Evolutionary conservation across 495 filamentous ascomycete species (phyloP).

Genomic region (Lichenothelia convexa): DNA sequence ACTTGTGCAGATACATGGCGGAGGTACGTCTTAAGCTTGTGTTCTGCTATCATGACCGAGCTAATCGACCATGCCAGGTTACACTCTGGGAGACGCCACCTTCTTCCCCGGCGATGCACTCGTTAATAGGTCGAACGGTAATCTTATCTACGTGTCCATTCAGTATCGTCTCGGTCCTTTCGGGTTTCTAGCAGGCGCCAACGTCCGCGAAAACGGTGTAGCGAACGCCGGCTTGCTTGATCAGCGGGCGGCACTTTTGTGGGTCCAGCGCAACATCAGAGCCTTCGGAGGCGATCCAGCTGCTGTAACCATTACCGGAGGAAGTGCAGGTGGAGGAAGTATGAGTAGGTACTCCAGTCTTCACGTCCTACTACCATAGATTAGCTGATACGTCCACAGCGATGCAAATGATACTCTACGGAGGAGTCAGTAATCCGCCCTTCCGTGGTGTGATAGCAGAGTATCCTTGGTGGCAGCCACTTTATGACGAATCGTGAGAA

Average conservation of each 20-base stretch:
- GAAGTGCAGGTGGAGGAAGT: conserved; percentile 13
- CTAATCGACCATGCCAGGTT: too few species aligned
- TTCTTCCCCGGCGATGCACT: conserved; percentile 9
- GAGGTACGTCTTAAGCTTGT: conserved; percentile 4
- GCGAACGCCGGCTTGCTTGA: conserved; percentile 21
- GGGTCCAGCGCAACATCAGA: conserved; percentile 16
- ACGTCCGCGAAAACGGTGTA: conserved; percentile 16
- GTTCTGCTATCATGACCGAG: neutral
- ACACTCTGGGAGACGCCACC: conserved; percentile 1
- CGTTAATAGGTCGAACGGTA: conserved; percentile 10
- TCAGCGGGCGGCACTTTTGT: conserved; percentile 18
- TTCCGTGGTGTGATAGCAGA: neutral
- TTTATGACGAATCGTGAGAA: conserved; percentile 11
- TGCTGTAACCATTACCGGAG: conserved; percentile 18
- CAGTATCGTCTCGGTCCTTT: conserved; percentile 21
- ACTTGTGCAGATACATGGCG: conserved; percentile 13
- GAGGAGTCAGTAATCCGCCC: too few species aligned
- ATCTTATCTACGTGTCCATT: conserved; percentile 18
- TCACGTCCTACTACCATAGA: too few species aligned
- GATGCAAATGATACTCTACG: too few species aligned
- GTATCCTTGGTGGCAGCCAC: conserved; percentile 12
- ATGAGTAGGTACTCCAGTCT: conserved; percentile 2
- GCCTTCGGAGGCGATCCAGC: conserved; percentile 13
- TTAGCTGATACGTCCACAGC: too few species aligned
- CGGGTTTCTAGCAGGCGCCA: conserved; percentile 16